Conservation (phyloP, 1,284 basidiomycete genomes). For the Papiliotrema terrestris region DNA sequence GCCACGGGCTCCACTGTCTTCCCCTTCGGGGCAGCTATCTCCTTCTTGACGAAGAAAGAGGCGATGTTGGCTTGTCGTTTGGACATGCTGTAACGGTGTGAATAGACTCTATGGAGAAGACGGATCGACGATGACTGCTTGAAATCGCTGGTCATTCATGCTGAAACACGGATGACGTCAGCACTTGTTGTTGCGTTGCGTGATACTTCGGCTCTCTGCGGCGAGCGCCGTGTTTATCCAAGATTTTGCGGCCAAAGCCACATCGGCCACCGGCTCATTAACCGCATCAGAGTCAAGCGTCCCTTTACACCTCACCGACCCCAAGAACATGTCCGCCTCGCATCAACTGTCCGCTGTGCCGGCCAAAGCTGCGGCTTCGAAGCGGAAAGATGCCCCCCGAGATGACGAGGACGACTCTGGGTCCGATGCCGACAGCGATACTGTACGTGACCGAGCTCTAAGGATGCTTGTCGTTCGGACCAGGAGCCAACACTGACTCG, state of each 20-base stretch:
- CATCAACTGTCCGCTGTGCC: slow-evolving; percentile 13
- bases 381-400: slow-evolving; percentile 38
- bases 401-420: slow-evolving; percentile 41
- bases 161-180: not conserved
- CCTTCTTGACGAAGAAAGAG: not conserved
- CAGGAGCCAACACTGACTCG: not conserved
- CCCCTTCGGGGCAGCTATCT: not conserved
- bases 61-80: not conserved
- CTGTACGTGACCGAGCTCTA: slow-evolving; percentile 20
- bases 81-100: too few species aligned
- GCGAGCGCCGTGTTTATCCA: not conserved
- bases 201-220: not conserved
- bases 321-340: slow-evolving; percentile 8
- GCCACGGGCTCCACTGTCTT: not conserved
- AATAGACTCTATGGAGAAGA: not conserved
- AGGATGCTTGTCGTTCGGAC: not conserved
- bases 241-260: not conserved
- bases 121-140: not conserved
- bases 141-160: not conserved
- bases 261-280: not conserved
- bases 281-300: not conserved
- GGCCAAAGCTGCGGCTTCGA: slow-evolving; percentile 12
- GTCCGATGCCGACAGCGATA: slow-evolving; percentile 38
- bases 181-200: not conserved
- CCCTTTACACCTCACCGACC: not conserved